phyloP scores from a whole-genome alignment of 192 early-diverging fungal species.

The Podila epicladia region DNA sequence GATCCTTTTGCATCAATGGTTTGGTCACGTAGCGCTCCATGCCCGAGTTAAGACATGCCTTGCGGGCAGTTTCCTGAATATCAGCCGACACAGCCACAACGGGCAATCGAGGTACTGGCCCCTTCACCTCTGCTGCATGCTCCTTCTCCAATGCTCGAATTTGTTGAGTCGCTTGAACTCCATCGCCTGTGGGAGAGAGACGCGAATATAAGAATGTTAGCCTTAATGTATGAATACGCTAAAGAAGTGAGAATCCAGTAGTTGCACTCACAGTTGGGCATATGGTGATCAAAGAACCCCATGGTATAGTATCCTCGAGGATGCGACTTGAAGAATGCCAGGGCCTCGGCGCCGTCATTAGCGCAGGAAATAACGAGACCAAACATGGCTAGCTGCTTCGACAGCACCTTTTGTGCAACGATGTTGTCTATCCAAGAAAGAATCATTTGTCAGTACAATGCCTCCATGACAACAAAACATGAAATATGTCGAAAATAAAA shows the following conservation, averaged over 20 bases:
- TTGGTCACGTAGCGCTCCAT: conserved; percentile 66
- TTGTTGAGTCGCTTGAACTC: conserved; percentile 61
- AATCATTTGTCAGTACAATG: background rate
- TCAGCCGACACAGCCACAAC: conserved; percentile 60
- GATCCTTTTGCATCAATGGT: conserved; percentile 58
- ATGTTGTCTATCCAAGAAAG: conserved; percentile 47
- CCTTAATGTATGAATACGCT: background rate
- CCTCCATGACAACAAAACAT: background rate
- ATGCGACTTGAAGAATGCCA: conserved; percentile 48
- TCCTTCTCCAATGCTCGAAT: conserved; percentile 53
- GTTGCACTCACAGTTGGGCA: conserved; percentile 51
- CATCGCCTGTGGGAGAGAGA: conserved; percentile 47
- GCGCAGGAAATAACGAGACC: conserved; percentile 59
- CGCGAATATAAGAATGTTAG: background rate
- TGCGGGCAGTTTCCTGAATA: conserved; percentile 55
- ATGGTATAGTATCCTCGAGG: conserved; percentile 54
- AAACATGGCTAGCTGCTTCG: conserved; percentile 55
- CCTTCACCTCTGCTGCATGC: conserved; percentile 40
- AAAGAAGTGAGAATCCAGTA: background rate
- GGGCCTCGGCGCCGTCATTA: conserved; percentile 60
- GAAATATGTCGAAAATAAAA: background rate
- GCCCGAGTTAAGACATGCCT: conserved; percentile 54
- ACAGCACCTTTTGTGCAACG: conserved; percentile 56
- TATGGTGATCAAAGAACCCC: conserved; percentile 65
- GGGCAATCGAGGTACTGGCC: conserved; percentile 39